Percentiles rank a stretch among this genome's conserved stretches.
Conservation (phyloP, 163 green algal genomes). For the Volvox carteri region DNA sequence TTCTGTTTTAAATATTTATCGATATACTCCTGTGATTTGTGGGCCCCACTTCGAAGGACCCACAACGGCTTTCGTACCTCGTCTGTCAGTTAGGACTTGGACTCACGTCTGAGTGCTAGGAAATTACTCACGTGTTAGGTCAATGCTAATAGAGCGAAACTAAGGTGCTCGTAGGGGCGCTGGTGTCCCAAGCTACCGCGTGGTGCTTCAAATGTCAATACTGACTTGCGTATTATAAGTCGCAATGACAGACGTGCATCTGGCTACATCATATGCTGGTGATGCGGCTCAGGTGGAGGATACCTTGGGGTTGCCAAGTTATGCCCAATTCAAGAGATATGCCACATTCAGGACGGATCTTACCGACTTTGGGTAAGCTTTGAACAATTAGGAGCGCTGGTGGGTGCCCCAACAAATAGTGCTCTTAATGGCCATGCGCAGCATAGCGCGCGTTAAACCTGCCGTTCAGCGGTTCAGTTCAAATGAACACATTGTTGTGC, state of each 20-base stretch:
- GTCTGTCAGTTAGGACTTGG: too few relatives aligned
- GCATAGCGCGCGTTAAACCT: too few relatives aligned
- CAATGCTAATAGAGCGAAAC: too few relatives aligned
- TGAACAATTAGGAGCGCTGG: background rate
- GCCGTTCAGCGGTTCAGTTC: too few relatives aligned
- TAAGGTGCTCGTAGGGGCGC: too few relatives aligned
- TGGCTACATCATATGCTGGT: slow-evolving; percentile 22
- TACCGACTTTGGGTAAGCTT: slow-evolving; percentile 53
- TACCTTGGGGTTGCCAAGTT: slow-evolving; percentile 31
- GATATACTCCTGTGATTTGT: background rate
- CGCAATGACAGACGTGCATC: background rate
- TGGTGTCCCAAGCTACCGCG: too few relatives aligned
- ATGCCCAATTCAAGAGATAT: slow-evolving; percentile 53
- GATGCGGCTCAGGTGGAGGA: slow-evolving; percentile 38
- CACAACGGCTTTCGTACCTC: background rate
- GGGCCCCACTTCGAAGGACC: background rate
- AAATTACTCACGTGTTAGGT: too few relatives aligned
- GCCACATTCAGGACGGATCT: slow-evolving; percentile 39
- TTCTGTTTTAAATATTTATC: too few relatives aligned
- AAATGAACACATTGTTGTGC: too few relatives aligned
- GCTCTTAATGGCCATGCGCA: too few relatives aligned
- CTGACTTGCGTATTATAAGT: background rate
- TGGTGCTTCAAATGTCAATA: background rate
- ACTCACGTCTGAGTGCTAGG: too few relatives aligned
- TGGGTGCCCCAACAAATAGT: too few relatives aligned